Conservation (phyloP, 2,329 filamentous ascomycete species). For the Magnaporthiopsis poae region DNA sequence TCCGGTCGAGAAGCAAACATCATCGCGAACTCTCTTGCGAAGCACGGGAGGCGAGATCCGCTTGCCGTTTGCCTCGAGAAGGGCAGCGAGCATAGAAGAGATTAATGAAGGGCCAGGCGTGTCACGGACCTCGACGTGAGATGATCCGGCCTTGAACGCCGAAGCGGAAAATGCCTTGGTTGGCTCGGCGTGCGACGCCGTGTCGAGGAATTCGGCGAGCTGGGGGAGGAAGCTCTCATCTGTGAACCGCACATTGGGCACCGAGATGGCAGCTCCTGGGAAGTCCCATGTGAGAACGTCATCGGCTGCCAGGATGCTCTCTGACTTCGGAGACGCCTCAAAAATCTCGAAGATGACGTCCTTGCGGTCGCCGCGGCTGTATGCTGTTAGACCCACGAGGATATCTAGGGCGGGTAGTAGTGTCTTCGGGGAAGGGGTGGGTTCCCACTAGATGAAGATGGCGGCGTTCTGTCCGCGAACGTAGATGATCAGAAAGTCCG, state of each 20-base stretch:
- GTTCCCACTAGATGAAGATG: slow-evolving; percentile 18
- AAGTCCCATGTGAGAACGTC: slow-evolving; percentile 50
- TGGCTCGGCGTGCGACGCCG: slow-evolving; percentile 39
- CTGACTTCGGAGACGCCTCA: slow-evolving; percentile 45
- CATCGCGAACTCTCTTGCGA: slow-evolving; percentile 52
- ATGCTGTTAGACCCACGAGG: background rate
- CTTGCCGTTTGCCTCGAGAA: slow-evolving; percentile 46
- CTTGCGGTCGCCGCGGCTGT: slow-evolving; percentile 1
- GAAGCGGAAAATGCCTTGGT: slow-evolving; percentile 43
- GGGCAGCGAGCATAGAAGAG: slow-evolving; percentile 47
- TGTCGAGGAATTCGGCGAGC: slow-evolving; percentile 44
- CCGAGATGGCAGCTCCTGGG: slow-evolving; percentile 40
- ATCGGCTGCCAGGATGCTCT: slow-evolving; percentile 40
- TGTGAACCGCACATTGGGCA: slow-evolving; percentile 28
- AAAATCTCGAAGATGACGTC: slow-evolving; percentile 43
- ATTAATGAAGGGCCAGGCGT: slow-evolving; percentile 48
- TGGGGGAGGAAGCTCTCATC: slow-evolving; percentile 32
- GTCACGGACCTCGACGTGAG: slow-evolving; percentile 46
- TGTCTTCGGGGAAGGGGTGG: too few relatives aligned
- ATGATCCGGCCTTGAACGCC: slow-evolving; percentile 39
- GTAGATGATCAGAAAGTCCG: slow-evolving; percentile 8
- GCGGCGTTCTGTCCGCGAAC: slow-evolving; percentile 22
- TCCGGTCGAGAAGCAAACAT: slow-evolving; percentile 40
- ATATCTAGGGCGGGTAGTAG: background rate
- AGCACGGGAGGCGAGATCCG: slow-evolving; percentile 27